phyloP scores from a whole-genome alignment of 2,329 filamentous ascomycete species.

The Alternaria burnsii region DNA sequence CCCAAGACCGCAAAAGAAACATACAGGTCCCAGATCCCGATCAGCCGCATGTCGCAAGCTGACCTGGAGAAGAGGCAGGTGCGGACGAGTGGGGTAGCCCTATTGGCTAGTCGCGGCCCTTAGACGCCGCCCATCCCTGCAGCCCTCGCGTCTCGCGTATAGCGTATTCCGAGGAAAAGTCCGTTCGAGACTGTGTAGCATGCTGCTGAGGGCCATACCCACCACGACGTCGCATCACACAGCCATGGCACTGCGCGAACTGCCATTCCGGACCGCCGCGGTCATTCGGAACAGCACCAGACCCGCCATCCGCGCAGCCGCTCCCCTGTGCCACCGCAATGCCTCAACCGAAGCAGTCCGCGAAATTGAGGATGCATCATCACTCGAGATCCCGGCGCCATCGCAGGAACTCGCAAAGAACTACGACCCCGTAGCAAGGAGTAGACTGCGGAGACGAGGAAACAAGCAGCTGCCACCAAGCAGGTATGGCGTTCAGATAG shows the following conservation, averaged over 20 bases:
- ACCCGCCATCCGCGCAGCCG: constrained; percentile 30
- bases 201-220: constrained; percentile 10
- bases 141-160: constrained; percentile 16
- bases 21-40: background rate
- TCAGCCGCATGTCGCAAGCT: constrained; percentile 13
- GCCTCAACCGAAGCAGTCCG: constrained; percentile 55
- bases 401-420: constrained; percentile 54
- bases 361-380: constrained; percentile 60
- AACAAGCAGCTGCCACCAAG: constrained; percentile 58
- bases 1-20: constrained; percentile 3
- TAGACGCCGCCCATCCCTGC: constrained; percentile 23
- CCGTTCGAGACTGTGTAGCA: constrained; percentile 10
- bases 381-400: constrained; percentile 51
- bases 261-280: constrained; percentile 42
- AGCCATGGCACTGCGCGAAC: constrained; percentile 50
- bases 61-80: constrained; percentile 11
- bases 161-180: constrained; percentile 26
- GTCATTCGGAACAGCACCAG: constrained; percentile 36
- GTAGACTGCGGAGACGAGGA: constrained; percentile 54
- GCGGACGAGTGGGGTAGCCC: constrained; percentile 18
- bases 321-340: constrained; percentile 54
- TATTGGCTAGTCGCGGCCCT: constrained; percentile 19
- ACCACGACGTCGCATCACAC: constrained; percentile 23
- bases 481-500: constrained; percentile 55
- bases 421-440: constrained; percentile 60